phyloP scores from a whole-genome alignment of 148 eudicot genomes.

The Camellia japonica region DNA sequence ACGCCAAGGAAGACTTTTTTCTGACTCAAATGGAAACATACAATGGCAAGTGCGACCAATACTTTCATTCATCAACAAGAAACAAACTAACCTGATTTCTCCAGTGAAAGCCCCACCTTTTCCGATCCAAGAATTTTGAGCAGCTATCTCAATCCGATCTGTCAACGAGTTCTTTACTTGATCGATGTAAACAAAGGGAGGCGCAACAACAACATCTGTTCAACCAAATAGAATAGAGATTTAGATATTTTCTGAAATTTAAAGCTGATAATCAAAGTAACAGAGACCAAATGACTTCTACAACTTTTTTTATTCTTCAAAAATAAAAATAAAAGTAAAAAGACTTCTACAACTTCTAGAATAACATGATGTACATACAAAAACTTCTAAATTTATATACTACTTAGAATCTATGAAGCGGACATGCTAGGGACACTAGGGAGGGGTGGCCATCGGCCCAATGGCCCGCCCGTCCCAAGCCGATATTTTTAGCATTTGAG shows the following conservation, averaged over 20 bases:
- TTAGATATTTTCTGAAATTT: not conserved
- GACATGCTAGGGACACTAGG: no score
- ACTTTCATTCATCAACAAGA: not conserved
- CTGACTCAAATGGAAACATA: slow-evolving; percentile 3
- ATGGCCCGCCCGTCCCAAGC: no score
- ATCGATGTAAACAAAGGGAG: slow-evolving; percentile 87
- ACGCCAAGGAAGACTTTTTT: not conserved
- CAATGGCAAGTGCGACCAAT: slow-evolving; percentile 5
- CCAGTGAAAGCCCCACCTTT: slow-evolving; percentile 98
- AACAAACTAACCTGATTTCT: slow-evolving; percentile 71
- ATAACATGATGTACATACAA: not conserved
- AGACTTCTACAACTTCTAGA: not conserved
- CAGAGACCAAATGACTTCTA: not conserved
- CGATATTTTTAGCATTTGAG: no score
- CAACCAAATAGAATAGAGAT: slow-evolving; percentile 6
- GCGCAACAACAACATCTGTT: slow-evolving; percentile 92
- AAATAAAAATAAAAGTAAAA: no score
- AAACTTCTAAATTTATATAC: no score
- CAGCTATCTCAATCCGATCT: slow-evolving; percentile 77
- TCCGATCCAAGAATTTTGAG: slow-evolving; percentile 90
- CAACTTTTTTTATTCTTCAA: no score
- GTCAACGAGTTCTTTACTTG: slow-evolving; percentile 80
- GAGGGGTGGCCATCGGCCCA: no score
- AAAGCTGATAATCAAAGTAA: not conserved
- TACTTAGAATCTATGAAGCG: no score